Base-by-base conservation (phyloP, 2,329 filamentous ascomycete species). In the Periconia sp. region DNA sequence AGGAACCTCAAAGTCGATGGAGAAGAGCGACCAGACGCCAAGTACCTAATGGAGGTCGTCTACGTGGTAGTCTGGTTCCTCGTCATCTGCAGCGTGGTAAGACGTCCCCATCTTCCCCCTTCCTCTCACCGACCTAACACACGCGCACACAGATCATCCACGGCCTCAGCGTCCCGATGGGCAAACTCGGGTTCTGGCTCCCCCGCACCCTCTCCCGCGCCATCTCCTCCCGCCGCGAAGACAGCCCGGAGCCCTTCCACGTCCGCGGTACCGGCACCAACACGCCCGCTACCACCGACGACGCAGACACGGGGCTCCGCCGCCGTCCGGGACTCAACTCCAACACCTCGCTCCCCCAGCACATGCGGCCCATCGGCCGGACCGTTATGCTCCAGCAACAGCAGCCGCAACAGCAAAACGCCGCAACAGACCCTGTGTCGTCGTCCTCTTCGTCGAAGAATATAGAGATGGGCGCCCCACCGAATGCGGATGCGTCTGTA, bases 1-100 rank as follows among this genome's bases (percentile, higher is more conserved):
- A 68, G 71, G 7, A 67, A 76, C 3, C 72, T 86, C 52, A 83
- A 80, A 0, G 82, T 85, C 8, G 77, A 89, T 49, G 86, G 84
- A 0, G 67, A 81, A 31, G 75, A 84, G 14, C 81, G 90, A 27
- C 77, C 81, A 35, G 91, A 95, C 67, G 87, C 91, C 0, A 74
- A 76, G 31, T 75, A 82, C 9, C 76, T 96, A 1, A 79, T 79
- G 5, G 89, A 95, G 58, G 80, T 84, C 0, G 82, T 91, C 49
- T 80, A 79, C 1, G 79, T 93, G 1, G 83, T 96, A 0, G 87
- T 96, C 17, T 96, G 92, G 92, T 96, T 96, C 65, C 74, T 96
- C 48, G 82, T 85, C 9, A 85, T 94, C 18, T 93, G 89, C 74
- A 94, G 90, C 60, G 87, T 96, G 55, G 89, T 92, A 76, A 80